Evolutionary conservation across 2,329 filamentous ascomycete species (phyloP), one percentile per base, ranked within the genome.

Genomic region (Paraphaeosphaeria minitans): DNA sequence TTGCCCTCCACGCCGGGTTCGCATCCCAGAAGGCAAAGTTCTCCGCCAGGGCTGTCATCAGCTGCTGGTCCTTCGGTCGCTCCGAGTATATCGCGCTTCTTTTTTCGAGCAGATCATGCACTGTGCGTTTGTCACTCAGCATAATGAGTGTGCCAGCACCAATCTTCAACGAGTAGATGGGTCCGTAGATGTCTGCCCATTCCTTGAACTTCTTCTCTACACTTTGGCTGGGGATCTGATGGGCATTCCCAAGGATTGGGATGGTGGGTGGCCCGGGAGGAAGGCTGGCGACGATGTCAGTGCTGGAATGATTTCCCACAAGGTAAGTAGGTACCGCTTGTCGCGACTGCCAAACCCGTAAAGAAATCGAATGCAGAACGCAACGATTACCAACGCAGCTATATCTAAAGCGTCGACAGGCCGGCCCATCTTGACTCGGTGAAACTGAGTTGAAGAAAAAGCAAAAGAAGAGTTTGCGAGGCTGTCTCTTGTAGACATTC

Each of bases 191-290:
- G 10, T 65, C 59, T 29, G 57, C 53, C 65, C 64, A 66, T 57
- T 65, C 62, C 48, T 60, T 62, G 21, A 67, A 59, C 66, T 57
- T 67, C 31, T 62, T 65, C 33, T 65, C 63, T 6, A 67, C 56
- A 42, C 60, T 39, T 43, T 60, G 62, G 33, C 64, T 62, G 6
- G 63, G 55, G 27, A 53, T 52, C 43, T 64, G 62, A 41, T 72
- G 69, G 2, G 66, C 65, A 58, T 72, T 72, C 29, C 69, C 69
- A 13, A 72, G n/a, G 19, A 72, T 68, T 1, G 69, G 67, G 48
- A 59, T 56, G 1, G 67, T 72, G 22, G 66, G 67, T 14, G 69
- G 69, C 22, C 69, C 69, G 0, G 67, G 68, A 39, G 69, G 69
- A 19, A 72, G 63, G 21, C 48, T 51, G 21, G 13, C 19, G 12